A percentile compares a stretch with the other conserved stretches of the same genome.
Evolutionary conservation across 441 rosid species (phyloP).

Genomic region (Flueggea neowawraea): DNA sequence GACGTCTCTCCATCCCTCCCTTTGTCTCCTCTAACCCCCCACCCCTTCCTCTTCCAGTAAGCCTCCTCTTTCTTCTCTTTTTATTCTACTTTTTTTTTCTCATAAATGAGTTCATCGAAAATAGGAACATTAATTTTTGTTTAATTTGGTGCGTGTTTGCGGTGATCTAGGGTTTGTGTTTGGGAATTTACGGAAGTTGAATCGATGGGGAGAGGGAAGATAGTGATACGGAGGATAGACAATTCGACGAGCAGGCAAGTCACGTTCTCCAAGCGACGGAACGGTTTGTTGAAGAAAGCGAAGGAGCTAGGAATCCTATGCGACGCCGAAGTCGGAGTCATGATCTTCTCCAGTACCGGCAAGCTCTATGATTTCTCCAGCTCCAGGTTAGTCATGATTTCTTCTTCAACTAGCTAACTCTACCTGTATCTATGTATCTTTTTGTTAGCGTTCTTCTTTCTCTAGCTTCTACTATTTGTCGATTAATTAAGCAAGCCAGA

Average conservation of each 20-base stretch:
- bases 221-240: constrained; percentile 71
- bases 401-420: neutral
- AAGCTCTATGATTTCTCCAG: constrained; percentile 71
- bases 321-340: constrained; percentile 80
- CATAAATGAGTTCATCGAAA: neutral
- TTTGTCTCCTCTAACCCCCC: constrained; percentile 19
- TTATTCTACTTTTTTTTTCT: neutral
- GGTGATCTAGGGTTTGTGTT: neutral
- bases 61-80: neutral
- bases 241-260: constrained; percentile 86
- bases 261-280: constrained; percentile 74
- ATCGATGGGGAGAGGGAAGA: constrained; percentile 81
- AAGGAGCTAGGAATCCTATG: constrained; percentile 73
- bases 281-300: constrained; percentile 75
- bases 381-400: constrained; percentile 56
- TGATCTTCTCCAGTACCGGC: constrained; percentile 74
- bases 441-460: neutral
- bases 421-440: neutral
- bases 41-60: constrained; percentile 1
- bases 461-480: too few relatives aligned
- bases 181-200: neutral
- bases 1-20: constrained; percentile 21
- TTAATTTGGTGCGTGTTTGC: neutral
- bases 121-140: neutral
- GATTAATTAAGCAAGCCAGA: too few relatives aligned